A percentile compares a stretch with the other conserved stretches of the same genome.
Evolutionary conservation across 164 flowering plant genomes (phyloP).

Genomic region (Stephania japonica): DNA sequence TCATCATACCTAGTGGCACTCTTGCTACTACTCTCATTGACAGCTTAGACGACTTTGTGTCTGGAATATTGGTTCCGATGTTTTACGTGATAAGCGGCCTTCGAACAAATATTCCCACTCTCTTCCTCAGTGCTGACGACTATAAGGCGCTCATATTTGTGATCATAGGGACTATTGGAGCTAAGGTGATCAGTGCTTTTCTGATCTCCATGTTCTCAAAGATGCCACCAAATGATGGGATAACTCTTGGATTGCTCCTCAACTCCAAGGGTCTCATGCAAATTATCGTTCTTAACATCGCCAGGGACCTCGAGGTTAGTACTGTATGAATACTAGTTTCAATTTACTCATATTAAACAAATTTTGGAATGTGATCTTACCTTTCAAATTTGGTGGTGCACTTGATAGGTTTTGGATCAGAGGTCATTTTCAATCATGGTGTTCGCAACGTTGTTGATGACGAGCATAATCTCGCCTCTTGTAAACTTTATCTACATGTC

Average conservation of each 20-base stretch:
- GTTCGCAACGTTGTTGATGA: slow-evolving; percentile 17
- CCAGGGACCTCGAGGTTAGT: slow-evolving; percentile 28
- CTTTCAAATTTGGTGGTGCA: background rate
- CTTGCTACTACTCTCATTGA: slow-evolving; percentile 21
- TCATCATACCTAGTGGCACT: slow-evolving; percentile 21
- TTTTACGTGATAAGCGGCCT: slow-evolving; percentile 24
- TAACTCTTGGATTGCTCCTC: slow-evolving; percentile 30
- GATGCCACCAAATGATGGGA: slow-evolving; percentile 22
- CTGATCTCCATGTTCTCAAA: slow-evolving; percentile 14
- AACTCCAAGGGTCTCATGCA: slow-evolving; percentile 29
- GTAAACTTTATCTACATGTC: slow-evolving; percentile 20
- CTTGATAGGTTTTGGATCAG: slow-evolving; percentile 19
- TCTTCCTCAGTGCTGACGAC: background rate
- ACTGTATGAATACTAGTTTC: background rate
- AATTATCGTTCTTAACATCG: slow-evolving; percentile 25
- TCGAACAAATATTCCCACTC: slow-evolving; percentile 12
- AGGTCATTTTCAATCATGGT: slow-evolving; percentile 24
- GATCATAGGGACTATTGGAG: slow-evolving; percentile 13
- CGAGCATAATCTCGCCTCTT: slow-evolving; percentile 16
- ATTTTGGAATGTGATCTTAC: background rate
- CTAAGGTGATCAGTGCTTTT: slow-evolving; percentile 18
- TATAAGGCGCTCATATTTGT: background rate
- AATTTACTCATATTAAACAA: background rate
- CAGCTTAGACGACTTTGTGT: slow-evolving; percentile 20
- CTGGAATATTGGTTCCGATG: slow-evolving; percentile 18